Evolutionary conservation across 208 protist genomes (phyloP), one percentile per base, ranked within the genome.

Genomic region (Porcisia hertigi): DNA sequence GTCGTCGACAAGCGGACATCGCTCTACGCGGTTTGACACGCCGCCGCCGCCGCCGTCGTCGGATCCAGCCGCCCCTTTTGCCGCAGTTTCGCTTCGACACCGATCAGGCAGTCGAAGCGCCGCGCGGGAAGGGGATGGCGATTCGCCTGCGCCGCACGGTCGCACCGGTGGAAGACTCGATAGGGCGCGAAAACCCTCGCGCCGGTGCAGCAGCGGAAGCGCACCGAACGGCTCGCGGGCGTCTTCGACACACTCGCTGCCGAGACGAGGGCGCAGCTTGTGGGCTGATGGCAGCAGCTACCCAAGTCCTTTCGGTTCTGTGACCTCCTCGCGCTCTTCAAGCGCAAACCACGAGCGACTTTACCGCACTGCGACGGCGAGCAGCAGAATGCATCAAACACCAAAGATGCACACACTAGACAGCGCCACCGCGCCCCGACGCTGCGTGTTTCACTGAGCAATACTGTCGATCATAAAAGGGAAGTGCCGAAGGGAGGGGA

Each of bases 331-430:
- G 25, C 69, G 73, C 3, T 66, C 67, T 70, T 72, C 75, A 16
- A 80, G 75, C 49, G 60, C 67, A 45, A 81, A 62, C 58, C 73
- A 86, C 59, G 92, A 96, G 65, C 86, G 92, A 14, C 75, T 96
- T 41, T 96, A 92, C 66, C 84, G 77, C 73, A 86, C 88, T 9
- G 71, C 88, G 12, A 94, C 92, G n/a, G 90, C 76, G 47, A 91
- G 86, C 80, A 96, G 89, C 53, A 79, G 84, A 14, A 75, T 80
- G 64, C 82, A 79, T 30, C 76, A 88, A 45, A 73, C 57, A 75
- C 75, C 75, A 41, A 69, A 73, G 47, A 20, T 52, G 36, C 62
- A 67, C 41, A 23, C 54, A 25, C 41, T 75, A 8, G 73, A 60
- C 59, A 57, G 63, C 52, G 45, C 58, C 58, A 47, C 54, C 43